Conservation (phyloP, 495 filamentous ascomycete genomes). For the Penicillium mononematosum region DNA sequence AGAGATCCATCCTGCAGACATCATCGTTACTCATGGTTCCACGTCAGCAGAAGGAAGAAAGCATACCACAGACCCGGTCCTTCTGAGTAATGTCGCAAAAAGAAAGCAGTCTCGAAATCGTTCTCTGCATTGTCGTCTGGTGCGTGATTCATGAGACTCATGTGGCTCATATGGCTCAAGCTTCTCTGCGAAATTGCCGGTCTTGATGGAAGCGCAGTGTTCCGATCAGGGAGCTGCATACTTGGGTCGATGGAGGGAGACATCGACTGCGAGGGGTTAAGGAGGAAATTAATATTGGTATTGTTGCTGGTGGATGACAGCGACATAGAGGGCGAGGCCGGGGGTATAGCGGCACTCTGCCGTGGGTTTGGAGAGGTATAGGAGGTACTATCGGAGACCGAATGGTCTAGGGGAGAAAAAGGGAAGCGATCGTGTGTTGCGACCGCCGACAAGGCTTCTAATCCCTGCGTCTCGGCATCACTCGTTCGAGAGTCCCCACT, state of each 20-base stretch:
- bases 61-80: constrained; percentile 56
- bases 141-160: constrained; percentile 14
- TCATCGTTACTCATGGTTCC: constrained; percentile 17
- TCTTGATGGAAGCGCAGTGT: constrained; percentile 31
- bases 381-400: constrained; percentile 33
- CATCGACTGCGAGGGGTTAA: constrained; percentile 52
- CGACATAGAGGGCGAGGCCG: constrained; percentile 40
- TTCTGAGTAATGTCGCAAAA: constrained; percentile 62
- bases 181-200: constrained; percentile 21
- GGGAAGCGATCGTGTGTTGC: constrained; percentile 52
- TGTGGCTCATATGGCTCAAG: constrained; percentile 17
- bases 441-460: constrained; percentile 58
- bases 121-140: constrained; percentile 39
- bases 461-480: constrained; percentile 47
- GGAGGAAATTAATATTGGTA: constrained; percentile 56
- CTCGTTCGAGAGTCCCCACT: constrained; percentile 28
- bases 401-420: constrained; percentile 34
- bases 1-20: constrained; percentile 59
- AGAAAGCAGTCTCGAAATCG: constrained; percentile 58
- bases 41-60: neutral
- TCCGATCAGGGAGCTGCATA: constrained; percentile 36
- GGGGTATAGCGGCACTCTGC: constrained; percentile 32
- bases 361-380: constrained; percentile 38
- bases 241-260: constrained; percentile 50
- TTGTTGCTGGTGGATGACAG: constrained; percentile 36